A percentile compares a stretch with the other conserved stretches of the same genome.
Evolutionary conservation across 345 rosid species (phyloP).

Genomic region (Pugionium dolabratum): DNA sequence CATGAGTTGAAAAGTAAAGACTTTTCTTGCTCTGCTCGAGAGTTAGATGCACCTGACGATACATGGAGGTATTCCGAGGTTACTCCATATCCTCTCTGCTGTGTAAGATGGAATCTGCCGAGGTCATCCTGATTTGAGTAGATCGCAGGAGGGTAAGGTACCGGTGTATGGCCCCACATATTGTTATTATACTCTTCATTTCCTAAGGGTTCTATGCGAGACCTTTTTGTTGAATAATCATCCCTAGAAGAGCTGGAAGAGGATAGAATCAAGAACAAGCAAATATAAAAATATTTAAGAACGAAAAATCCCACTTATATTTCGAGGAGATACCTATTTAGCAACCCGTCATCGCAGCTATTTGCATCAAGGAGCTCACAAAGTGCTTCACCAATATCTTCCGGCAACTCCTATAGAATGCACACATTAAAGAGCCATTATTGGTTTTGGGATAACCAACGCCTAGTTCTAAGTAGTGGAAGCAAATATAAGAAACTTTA

Average conservation of each 20-base stretch:
- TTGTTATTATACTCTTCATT: conserved; percentile 55
- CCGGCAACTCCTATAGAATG: conserved; percentile 69
- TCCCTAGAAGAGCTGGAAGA: conserved; percentile 46
- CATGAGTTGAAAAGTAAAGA: conserved; percentile 62
- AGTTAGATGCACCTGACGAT: conserved; percentile 48
- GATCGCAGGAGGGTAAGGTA: conserved; percentile 51
- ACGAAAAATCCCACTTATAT: conserved; percentile 13
- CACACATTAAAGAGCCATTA: conserved; percentile 11
- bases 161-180: conserved; percentile 32
- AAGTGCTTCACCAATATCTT: conserved; percentile 88
- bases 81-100: conserved; percentile 49
- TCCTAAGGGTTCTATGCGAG: conserved; percentile 51
- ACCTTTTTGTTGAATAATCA: conserved; percentile 55
- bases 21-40: conserved; percentile 45
- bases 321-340: conserved; percentile 50
- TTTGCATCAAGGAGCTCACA: conserved; percentile 83
- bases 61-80: conserved; percentile 44
- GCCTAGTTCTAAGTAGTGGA: conserved; percentile 1
- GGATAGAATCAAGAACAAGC: conserved; percentile 31
- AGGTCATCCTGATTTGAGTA: conserved; percentile 63
- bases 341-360: conserved; percentile 48
- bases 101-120: conserved; percentile 51
- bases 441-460: not conserved
- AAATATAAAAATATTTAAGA: conserved; percentile 17
- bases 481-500: conserved; percentile 9